Base-by-base conservation (phyloP, 2,329 filamentous ascomycete species). In the Pestalotiopsis sp. region DNA sequence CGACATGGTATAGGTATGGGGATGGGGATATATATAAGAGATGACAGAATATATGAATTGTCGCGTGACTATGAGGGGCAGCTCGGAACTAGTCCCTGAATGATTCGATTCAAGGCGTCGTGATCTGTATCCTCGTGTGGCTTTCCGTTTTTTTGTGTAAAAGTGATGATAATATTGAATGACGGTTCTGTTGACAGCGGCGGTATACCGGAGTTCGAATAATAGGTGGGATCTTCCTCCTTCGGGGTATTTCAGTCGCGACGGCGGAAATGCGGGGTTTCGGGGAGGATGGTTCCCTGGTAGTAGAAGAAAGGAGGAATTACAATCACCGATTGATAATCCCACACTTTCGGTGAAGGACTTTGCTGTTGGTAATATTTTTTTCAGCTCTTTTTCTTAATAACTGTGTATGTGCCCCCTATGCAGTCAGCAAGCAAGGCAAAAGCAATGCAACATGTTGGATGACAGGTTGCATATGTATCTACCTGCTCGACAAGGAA, bases 1-100 rank as follows among this genome's bases (percentile, higher is more conserved):
- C 45, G 70, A 70, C 70, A 73, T 71, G 13, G 27, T 60, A 36
- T 52, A 23, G 17, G 6, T 52, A 1, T 49, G 41, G 13, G 41
- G 4, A n/a, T 49, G n/a, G 4, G 1, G 17, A 3, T 17, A n/a
- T 17, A 9, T 6, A 52, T 4, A n/a, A 52, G 17, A 20, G 6
- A 7, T 20, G 45, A 52, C 45, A 2, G 31, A 36, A 36, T 36
- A 36, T 36, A 36, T 36, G 2, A 36, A 36, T 36, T 36, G 31
- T 36, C 31, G 31, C 31, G 31, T 36, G 31, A 36, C 31, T 0
- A 36, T 36, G 31, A 36, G 31, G 31, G 31, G 31, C 31, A 36
- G 31, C 31, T 36, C 31, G 31, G 31, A 36, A 36, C 6, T 9
- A 36, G 31, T 36, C 31, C 31, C 31, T 36, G 31, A 36, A 9